Base-by-base conservation (phyloP, 1,284 basidiomycete species). In the Mycena citricolor region DNA sequence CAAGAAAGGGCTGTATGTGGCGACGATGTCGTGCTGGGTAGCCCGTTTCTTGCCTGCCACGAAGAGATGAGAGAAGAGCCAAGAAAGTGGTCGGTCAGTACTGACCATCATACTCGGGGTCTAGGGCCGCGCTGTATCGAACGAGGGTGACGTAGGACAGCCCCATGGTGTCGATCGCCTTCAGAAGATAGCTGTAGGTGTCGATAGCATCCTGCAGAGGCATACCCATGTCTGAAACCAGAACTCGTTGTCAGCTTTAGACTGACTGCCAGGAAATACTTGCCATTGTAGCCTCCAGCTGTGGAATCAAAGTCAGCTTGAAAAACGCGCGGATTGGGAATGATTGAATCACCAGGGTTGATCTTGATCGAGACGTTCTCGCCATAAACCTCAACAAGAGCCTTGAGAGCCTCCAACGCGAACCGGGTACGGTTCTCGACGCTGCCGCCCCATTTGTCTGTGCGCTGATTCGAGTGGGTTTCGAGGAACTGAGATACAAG, bases 371-470 rank as follows among this genome's bases (percentile, higher is more conserved):
- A 73, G 20, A 76, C 70, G 20, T 73, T 63, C 4, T 68, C 67
- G 2, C 80, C 81, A 44, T 74, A 74, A 10, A 77, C 74, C 20
- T 68, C 64, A 13, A 60, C 57, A 17, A 76, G 49, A 5, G 62
- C 75, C 28, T 77, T 69, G 25, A 79, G 58, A 7, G 73, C 68
- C 54, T 78, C 73, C 5, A 81, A 61, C 0, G 66, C 66, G 58
- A 85, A 83, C 4, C 76, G 62, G 8, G 66, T 52, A 19, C 81
- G 69, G 58, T 81, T 81, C 56, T 77, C 74, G 32, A 74, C 45
- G 16, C 68, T 71, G 2, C 80, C 81, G 12, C 81, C 81, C 69
- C 77, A 86, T 37, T 71, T 51, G 57, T 84, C 83, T 1, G 75
- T 77, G 24, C 82, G 74, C 25, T 74, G 47, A 64, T 83, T 83